Base-by-base conservation (phyloP, 345 rosid species). In the Theobroma cacao region DNA sequence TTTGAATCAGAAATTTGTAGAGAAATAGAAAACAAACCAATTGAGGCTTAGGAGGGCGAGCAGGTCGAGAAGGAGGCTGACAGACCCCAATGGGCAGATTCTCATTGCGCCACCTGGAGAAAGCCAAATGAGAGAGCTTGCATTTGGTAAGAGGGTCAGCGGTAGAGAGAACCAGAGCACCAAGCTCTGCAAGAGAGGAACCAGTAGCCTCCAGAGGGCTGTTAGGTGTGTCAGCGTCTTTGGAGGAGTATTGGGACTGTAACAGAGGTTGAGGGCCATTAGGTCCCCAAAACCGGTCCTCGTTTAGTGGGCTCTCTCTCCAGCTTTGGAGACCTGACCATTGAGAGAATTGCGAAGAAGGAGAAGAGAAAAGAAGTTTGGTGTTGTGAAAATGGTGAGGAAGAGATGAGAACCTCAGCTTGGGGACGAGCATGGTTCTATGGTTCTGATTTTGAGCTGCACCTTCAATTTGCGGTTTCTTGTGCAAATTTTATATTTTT, bases 121-220 rank as follows among this genome's bases (percentile, higher is more conserved):
- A 91, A 72, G 97, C 98, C 72, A 89, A 80, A 75, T 93, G 97
- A 36, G 96, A 92, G 72, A 93, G 86, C 77, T 84, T 85, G 28
- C 97, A 90, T 80, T 91, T 96, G 31, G 87, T 45, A 53, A 85
- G 81, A 72, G 97, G 97, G 77, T 90, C 94, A 12, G 81, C 6
- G 12, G 97, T 89, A 78, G 95, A 86, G 81, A 95, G 97, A 13
- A 95, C 92, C 66, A 93, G 78, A 36, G 98, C 87, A 59, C 98
- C 97, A 45, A 95, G 93, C 74, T 91, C 97, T 0, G 99, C 87
- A 74, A 92, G 93, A 78, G 97, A 95, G 50, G 94, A 82, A 22
- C 95, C 93, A n/a, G 86, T 80, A 1, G 77, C 86, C 11, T 86
- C 81, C 0, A 68, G 61, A 26, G 48, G 15, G 24, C 34, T 17